Conservation (phyloP, 2,329 filamentous ascomycete genomes). For the Fusarium tupiense region DNA sequence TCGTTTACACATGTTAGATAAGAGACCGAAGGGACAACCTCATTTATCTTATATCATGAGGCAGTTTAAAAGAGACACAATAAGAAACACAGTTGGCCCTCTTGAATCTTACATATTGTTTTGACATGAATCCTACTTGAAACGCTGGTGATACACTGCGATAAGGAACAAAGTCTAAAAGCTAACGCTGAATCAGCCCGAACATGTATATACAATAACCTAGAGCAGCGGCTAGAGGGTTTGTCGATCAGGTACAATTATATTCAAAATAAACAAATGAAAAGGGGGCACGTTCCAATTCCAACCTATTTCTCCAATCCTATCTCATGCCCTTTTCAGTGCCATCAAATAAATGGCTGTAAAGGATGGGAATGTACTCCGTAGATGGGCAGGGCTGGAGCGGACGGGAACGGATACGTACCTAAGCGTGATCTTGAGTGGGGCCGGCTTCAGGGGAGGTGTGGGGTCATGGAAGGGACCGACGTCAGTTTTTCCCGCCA, state of each 20-base stretch:
- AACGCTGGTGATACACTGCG: constrained; percentile 10
- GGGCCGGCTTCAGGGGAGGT: neutral
- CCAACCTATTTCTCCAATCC: neutral
- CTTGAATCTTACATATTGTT: neutral
- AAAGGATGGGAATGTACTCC: neutral
- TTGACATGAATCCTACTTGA: neutral
- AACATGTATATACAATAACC: neutral
- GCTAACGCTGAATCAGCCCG: neutral
- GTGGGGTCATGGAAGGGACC: constrained; percentile 32
- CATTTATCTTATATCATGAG: neutral
- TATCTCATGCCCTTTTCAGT: neutral
- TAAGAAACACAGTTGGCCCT: neutral
- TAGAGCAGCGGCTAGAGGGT: neutral
- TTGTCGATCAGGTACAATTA: neutral
- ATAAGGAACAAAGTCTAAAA: neutral
- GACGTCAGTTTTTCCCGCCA: constrained; percentile 24
- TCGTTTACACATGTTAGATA: neutral
- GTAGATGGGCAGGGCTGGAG: neutral
- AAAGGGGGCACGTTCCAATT: neutral
- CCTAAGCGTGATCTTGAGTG: constrained; percentile 10
- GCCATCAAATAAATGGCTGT: neutral
- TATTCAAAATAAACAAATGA: neutral
- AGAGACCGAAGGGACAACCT: neutral
- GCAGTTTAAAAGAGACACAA: neutral
- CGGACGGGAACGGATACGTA: constrained; percentile 13